These are phyloP conservation scores for Tilletia caries DNA, from an alignment of 1,284 basidiomycete genomes.

Conservation along the genomic window DNA sequence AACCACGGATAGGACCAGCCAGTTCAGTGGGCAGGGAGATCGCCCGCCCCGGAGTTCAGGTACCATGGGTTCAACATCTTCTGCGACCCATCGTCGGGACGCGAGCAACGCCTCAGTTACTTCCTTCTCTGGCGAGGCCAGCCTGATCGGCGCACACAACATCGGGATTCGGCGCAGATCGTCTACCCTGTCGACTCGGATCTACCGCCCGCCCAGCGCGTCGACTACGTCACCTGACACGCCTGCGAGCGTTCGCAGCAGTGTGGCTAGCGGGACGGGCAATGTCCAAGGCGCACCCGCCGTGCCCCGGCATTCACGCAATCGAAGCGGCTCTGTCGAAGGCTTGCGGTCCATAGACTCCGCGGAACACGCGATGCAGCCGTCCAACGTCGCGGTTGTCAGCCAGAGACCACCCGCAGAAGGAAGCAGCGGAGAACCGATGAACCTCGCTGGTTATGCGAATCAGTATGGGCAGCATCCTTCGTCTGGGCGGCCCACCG, in stretches of 20 bases:
- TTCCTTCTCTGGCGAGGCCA: slow-evolving; percentile 10
- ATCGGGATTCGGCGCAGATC: slow-evolving; percentile 2
- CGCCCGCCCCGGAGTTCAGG: too few relatives aligned
- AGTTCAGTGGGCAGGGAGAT: too few relatives aligned
- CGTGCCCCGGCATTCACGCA: not conserved
- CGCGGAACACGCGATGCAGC: too few relatives aligned
- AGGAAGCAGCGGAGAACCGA: not conserved
- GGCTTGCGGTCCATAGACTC: not conserved
- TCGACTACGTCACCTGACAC: not conserved
- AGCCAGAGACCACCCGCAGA: too few relatives aligned
- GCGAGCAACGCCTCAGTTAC: not conserved
- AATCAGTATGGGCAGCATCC: not conserved
- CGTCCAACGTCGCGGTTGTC: too few relatives aligned
- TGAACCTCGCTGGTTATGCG: not conserved
- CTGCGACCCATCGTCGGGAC: not conserved
- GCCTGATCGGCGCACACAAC: not conserved
- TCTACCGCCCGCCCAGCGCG: not conserved
- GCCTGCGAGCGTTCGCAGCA: not conserved
- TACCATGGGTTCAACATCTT: not conserved
- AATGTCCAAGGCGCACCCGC: not conserved
- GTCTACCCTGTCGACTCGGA: not conserved
- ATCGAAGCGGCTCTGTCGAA: not conserved
- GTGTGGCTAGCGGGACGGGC: not conserved
- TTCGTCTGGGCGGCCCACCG: not conserved
- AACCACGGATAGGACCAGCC: not conserved